phyloP scores from a whole-genome alignment of 2,329 filamentous ascomycete genomes.

The Colletotrichum euphorbiae region DNA sequence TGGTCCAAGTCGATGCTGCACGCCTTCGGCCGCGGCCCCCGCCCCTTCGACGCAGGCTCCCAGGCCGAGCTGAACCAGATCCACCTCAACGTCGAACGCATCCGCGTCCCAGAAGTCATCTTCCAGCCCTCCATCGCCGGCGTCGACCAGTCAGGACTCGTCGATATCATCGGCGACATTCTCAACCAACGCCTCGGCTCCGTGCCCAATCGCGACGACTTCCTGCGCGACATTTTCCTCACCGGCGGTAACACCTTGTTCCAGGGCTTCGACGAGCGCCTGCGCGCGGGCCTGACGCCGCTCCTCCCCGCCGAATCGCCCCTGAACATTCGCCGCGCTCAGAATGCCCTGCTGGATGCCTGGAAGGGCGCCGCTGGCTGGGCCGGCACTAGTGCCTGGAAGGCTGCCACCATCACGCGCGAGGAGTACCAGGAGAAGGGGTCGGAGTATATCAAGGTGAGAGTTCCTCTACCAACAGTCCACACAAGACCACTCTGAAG shows the following conservation, averaged over 20 bases:
- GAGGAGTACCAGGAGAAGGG: constrained; percentile 95
- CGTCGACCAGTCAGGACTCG: constrained; percentile 90
- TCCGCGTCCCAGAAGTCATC: constrained; percentile 91
- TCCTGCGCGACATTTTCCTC: constrained; percentile 89
- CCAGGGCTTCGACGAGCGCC: constrained; percentile 84
- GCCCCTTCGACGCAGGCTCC: constrained; percentile 84
- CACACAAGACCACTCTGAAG: not conserved
- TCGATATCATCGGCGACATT: constrained; percentile 93
- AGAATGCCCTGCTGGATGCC: constrained; percentile 84
- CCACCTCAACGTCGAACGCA: constrained; percentile 96
- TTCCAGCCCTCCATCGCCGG: constrained; percentile 94
- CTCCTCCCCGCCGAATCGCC: constrained; percentile 77
- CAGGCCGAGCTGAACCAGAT: constrained; percentile 87
- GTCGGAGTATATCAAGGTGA: constrained; percentile 88
- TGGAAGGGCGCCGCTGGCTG: constrained; percentile 94
- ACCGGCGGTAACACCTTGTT: constrained; percentile 95
- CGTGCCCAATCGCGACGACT: constrained; percentile 69
- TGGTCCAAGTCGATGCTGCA: constrained; percentile 95
- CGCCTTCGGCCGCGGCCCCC: constrained; percentile 88
- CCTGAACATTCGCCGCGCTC: constrained; percentile 78
- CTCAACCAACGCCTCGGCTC: constrained; percentile 81
- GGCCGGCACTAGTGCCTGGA: constrained; percentile 73
- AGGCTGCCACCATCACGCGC: constrained; percentile 75
- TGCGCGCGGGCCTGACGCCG: constrained; percentile 77
- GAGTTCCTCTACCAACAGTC: constrained; percentile 42